Evolutionary conservation across 192 early-diverging fungal genomes (phyloP), one percentile per base, ranked within the genome.

Genomic region (Backusella tuberculispora): DNA sequence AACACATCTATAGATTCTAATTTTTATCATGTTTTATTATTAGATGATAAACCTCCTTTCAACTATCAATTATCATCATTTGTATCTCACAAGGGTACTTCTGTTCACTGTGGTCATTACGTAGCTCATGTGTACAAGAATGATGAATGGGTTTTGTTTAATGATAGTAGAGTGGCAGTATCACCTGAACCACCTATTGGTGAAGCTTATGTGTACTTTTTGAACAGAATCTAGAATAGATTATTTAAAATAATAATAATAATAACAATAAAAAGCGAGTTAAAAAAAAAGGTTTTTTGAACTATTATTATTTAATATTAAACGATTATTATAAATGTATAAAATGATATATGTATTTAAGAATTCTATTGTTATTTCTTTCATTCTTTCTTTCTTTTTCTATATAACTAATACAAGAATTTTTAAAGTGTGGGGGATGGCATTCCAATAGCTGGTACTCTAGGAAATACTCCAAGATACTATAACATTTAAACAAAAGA

Each of bases 101-200:
- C 97, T 5, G 90, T 95, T 5, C 95, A 96, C 79, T 96, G 93
- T 78, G 98, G 98, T 34, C 98, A 99, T 80, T 99, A 99, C 80
- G 95, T 99, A 12, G 90, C 94, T 17, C 95, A 95, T 69, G 85
- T 97, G 48, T 86, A 86, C 65, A 91, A 88, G n/a, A 88, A 85
- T 41, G 76, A 81, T 47, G 40, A 82, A 67, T 99, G 98, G 98
- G 88, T 92, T 68, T 82, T 99, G 71, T 97, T 92, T 84, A 99
- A 99, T 83, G 98, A 99, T 83, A 89, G 96, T 75, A 97, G 95
- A 83, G 98, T 98, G 8, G 98, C 92, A 6, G 83, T 79, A 41
- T 89, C 92, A 47, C 82, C 89, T 9, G 78, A 83, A 29, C 88
- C 91, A 0, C 87, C 91, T 74, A 74, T 88, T 12, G 89, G 84